These are phyloP conservation scores for Sclerotiophoma versabilis DNA, from an alignment of 2,329 filamentous ascomycete genomes.

Conservation along the genomic window DNA sequence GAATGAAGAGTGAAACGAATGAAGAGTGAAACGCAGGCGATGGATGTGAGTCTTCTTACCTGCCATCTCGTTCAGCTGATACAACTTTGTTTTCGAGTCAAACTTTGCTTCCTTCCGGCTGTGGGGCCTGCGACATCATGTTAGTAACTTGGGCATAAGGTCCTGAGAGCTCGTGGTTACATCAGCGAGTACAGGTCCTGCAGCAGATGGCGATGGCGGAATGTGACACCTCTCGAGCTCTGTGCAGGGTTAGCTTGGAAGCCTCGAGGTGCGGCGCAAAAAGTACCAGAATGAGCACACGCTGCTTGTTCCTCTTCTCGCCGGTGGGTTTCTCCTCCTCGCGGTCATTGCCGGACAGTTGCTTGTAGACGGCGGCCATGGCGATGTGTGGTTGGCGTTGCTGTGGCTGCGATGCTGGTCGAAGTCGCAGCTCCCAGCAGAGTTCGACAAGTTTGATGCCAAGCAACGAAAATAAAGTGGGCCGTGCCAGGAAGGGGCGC, in stretches of 20 bases:
- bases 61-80: constrained; percentile 52
- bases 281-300: constrained; percentile 77
- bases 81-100: constrained; percentile 89
- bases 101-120: constrained; percentile 94
- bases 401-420: constrained; percentile 17
- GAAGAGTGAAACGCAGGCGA: not conserved
- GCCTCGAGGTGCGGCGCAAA: constrained; percentile 5
- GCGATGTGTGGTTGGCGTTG: constrained; percentile 22
- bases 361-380: constrained; percentile 66
- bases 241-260: constrained; percentile 28
- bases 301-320: constrained; percentile 55
- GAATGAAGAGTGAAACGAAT: too few species aligned
- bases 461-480: constrained; percentile 20
- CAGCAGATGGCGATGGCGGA: constrained; percentile 91
- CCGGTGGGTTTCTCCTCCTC: constrained; percentile 45
- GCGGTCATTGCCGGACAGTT: constrained; percentile 53
- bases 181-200: constrained; percentile 88
- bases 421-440: constrained; percentile 23
- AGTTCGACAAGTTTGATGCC: constrained; percentile 39
- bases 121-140: constrained; percentile 65
- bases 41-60: constrained; percentile 27
- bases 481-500: not conserved
- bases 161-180: constrained; percentile 14
- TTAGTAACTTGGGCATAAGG: not conserved
- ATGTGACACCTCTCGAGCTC: constrained; percentile 90